Percentiles rank a stretch among this genome's conserved stretches.
These are phyloP conservation scores for Chlorella variabilis DNA, from an alignment of 163 green algal genomes.

Conservation along the genomic window DNA sequence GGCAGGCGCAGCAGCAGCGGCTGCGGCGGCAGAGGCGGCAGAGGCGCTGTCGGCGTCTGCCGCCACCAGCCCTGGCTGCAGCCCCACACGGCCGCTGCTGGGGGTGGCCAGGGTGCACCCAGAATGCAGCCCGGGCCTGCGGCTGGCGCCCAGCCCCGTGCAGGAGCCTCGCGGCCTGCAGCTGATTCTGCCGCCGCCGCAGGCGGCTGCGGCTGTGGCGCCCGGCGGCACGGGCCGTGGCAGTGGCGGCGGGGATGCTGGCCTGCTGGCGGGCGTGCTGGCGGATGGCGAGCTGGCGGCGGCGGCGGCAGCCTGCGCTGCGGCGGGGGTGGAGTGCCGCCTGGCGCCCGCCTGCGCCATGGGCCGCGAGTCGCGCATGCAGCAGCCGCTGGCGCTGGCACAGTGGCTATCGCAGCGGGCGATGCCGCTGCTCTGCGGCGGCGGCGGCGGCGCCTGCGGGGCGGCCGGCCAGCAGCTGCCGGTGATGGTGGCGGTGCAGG, in stretches of 20 bases:
- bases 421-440: slow-evolving; percentile 8
- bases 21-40: not conserved
- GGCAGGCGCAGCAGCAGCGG: not conserved
- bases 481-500: slow-evolving; percentile 36
- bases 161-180: not conserved
- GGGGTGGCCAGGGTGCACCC: not conserved
- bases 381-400: not conserved
- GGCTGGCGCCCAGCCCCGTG: not conserved
- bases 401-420: not conserved
- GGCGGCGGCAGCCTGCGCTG: not conserved
- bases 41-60: not conserved
- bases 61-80: not conserved
- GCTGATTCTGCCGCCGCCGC: not conserved
- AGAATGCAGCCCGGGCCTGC: not conserved
- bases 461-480: not conserved
- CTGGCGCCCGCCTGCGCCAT: not conserved
- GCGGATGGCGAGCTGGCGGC: slow-evolving; percentile 1
- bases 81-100: slow-evolving; percentile 3
- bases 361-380: not conserved
- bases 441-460: too few species aligned
- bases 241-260: not conserved
- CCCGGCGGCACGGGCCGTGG: not conserved
- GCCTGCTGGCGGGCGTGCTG: slow-evolving; percentile 15
- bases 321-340: slow-evolving; percentile 20
- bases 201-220: not conserved